phyloP scores from a whole-genome alignment of 306 rosid genomes.

The Morella rubra region DNA sequence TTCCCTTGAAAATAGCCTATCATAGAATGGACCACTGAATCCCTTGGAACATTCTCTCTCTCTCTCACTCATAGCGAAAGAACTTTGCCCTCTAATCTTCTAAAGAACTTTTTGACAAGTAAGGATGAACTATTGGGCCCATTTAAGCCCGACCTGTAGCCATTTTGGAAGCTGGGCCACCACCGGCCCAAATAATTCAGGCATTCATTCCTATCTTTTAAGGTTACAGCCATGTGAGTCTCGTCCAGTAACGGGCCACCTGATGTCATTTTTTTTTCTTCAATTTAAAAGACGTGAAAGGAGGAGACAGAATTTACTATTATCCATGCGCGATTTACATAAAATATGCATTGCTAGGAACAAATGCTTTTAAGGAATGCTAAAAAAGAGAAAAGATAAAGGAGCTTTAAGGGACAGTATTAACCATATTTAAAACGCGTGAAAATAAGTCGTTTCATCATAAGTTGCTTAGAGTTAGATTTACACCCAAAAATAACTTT shows the following conservation, averaged over 20 bases:
- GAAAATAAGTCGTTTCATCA: too few relatives aligned
- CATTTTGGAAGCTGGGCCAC: conserved; percentile 22
- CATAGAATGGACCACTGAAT: conserved; percentile 22
- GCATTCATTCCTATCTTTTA: not conserved
- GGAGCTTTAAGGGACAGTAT: too few relatives aligned
- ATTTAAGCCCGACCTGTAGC: not conserved
- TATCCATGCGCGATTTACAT: not conserved
- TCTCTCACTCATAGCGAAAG: not conserved
- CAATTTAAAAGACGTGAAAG: too few relatives aligned
- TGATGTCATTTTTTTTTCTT: not conserved
- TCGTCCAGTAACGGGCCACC: conserved; percentile 13
- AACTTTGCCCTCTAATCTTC: conserved; percentile 8
- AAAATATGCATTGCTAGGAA: not conserved
- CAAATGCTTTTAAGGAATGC: not conserved
- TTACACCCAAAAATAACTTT: too few relatives aligned
- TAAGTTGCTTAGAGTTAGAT: too few relatives aligned
- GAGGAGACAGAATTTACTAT: too few relatives aligned
- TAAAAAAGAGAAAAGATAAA: too few relatives aligned
- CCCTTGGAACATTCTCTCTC: not conserved
- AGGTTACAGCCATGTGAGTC: conserved; percentile 19
- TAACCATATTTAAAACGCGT: too few relatives aligned
- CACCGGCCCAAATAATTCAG: conserved; percentile 22
- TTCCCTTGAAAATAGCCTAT: conserved; percentile 61
- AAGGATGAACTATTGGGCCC: not conserved
- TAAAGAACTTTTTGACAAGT: not conserved